Base-by-base conservation (phyloP, 2,329 filamentous ascomycete species). In the Torrubiella hemipterigena region DNA sequence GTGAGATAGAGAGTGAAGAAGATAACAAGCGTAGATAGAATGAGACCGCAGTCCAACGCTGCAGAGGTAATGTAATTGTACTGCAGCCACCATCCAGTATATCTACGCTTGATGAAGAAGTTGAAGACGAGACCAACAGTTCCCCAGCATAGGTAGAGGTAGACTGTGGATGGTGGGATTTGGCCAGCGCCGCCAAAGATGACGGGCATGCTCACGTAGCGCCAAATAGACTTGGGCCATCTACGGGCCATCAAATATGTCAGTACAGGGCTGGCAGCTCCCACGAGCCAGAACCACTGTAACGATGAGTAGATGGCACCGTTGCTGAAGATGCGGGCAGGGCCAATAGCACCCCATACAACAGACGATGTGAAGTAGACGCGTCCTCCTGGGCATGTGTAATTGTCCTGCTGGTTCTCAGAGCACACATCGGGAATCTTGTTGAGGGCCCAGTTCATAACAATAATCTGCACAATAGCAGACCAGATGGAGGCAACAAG, bases 31-130 rank as follows among this genome's bases (percentile, higher is more conserved):
- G 77, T 77, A 20, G 67, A 69, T 14, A 83, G 50, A 10, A 77
- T 72, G 5, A 82, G 62, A 5, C 79, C 79, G 29, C 69, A 70
- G 50, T 84, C 80, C 22, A 85, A 58, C 2, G 74, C 80, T 0
- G 79, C 79, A 14, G 77, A 81, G 0, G 77, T 73, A 46, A 83
- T 66, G 50, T 84, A 85, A 58, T 85, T 84, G 58, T 82, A 85
- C 51, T 77, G 73, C 51, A 79, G 60, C 80, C 80, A 85, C 80
- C 79, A 84, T 20, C 75, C 78, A 4, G 65, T 69, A 54, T 68
- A 78, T 38, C 69, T 65, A 35, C 74, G 65, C 48, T 71, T 70
- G 48, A 84, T 69, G 42, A 64, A 73, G 44, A 68, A 77, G 54
- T 83, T 81, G 59, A 84, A 84, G 21, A 77, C 40, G 29, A 69